Percentiles rank a stretch among this genome's conserved stretches.
These are phyloP conservation scores for Marasmius tenuissimus DNA, from an alignment of 1,284 basidiomycete genomes.

Conservation along the genomic window DNA sequence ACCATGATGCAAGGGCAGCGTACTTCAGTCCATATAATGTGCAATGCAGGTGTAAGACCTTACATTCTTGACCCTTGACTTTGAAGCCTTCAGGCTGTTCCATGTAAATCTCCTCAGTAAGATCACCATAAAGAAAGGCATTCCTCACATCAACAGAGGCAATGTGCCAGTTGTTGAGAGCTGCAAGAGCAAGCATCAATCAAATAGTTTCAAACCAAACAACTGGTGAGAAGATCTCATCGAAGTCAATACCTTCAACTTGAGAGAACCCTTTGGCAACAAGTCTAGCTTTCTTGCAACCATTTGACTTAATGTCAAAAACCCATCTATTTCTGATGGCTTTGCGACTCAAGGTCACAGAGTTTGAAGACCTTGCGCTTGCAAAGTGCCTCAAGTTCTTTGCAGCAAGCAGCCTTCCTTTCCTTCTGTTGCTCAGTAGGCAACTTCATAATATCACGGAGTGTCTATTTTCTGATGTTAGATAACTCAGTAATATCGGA, in stretches of 20 bases:
- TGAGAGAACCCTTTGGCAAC: constrained; percentile 44
- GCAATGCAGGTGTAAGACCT: constrained; percentile 19
- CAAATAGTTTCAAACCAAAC: constrained; percentile 32
- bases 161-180: constrained; percentile 27
- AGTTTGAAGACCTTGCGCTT: constrained; percentile 10
- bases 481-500: not conserved
- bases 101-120: constrained; percentile 37
- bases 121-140: constrained; percentile 34
- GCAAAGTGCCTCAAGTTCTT: constrained; percentile 8
- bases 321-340: constrained; percentile 35
- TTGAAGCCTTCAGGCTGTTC: constrained; percentile 29
- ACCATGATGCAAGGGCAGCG: constrained; percentile 27
- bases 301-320: constrained; percentile 36
- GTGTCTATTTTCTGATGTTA: not conserved
- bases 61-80: not conserved
- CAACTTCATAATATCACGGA: constrained; percentile 8
- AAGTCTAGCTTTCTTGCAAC: constrained; percentile 33
- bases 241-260: constrained; percentile 31
- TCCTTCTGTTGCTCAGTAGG: constrained; percentile 5
- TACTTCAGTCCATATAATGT: constrained; percentile 34
- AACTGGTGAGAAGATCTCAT: constrained; percentile 44
- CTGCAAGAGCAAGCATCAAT: constrained; percentile 30
- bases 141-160: constrained; percentile 29
- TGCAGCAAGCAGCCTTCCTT: constrained; percentile 6
- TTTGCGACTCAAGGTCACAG: constrained; percentile 16